A percentile compares a stretch with the other conserved stretches of the same genome.
Conservation (phyloP, 129 eudicot species). For the Tagetes erecta region DNA sequence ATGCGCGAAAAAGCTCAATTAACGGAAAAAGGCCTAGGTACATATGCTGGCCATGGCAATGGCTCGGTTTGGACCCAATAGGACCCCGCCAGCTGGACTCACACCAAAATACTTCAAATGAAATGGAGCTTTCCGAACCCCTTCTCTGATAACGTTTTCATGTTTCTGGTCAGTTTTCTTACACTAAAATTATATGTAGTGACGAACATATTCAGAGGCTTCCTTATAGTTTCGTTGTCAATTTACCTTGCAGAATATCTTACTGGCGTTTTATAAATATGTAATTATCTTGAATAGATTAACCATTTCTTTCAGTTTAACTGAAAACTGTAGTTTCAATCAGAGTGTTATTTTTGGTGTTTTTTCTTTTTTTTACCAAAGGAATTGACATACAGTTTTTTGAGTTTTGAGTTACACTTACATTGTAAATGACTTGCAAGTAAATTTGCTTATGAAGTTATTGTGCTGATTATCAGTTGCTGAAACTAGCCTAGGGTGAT, state of each 20-base stretch:
- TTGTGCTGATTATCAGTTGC: not conserved
- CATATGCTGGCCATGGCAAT: constrained; percentile 96
- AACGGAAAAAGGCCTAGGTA: constrained; percentile 62
- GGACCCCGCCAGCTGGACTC: constrained; percentile 46
- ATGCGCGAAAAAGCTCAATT: constrained; percentile 50
- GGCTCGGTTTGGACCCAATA: constrained; percentile 83
- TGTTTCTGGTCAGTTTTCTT: constrained; percentile 23
- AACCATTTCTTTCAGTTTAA: constrained; percentile 1
- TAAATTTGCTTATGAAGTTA: not conserved
- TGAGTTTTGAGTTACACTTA: not conserved
- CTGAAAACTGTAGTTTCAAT: not conserved
- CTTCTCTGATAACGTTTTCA: constrained; percentile 45
- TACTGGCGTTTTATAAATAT: not conserved
- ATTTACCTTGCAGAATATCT: constrained; percentile 26
- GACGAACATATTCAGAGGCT: constrained; percentile 14
- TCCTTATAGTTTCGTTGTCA: constrained; percentile 1
- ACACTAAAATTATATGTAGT: constrained; percentile 11
- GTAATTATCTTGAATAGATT: not conserved
- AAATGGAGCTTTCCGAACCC: constrained; percentile 98
- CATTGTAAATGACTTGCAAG: constrained; percentile 13
- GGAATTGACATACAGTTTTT: constrained; percentile 15
- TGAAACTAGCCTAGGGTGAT: not conserved
- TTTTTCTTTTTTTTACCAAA: not conserved
- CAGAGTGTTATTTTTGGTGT: constrained; percentile 10
- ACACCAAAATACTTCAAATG: constrained; percentile 54